A percentile compares a stretch with the other conserved stretches of the same genome.
Conservation (phyloP, 495 filamentous ascomycete species). For the Parathielavia hyrcaniae region DNA sequence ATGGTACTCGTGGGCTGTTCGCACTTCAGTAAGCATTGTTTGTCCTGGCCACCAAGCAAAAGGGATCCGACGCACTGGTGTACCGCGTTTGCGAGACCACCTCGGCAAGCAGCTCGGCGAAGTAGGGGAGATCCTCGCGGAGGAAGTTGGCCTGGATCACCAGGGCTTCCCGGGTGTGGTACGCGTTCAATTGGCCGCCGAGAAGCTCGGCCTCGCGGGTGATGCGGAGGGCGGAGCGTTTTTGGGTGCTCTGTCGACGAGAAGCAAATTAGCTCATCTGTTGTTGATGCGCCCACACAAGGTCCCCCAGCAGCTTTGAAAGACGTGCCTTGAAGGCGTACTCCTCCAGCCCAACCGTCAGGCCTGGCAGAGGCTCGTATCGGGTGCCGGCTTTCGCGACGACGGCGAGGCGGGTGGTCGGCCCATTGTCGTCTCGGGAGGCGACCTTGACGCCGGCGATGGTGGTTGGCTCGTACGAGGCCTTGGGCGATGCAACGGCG, state of each 20-base stretch:
- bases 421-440: slow-evolving; percentile 76
- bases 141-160: slow-evolving; percentile 91
- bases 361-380: slow-evolving; percentile 81
- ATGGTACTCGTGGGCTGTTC: slow-evolving; percentile 72
- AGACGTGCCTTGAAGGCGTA: slow-evolving; percentile 90
- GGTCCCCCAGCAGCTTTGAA: not conserved
- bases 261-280: slow-evolving; percentile 47
- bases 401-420: slow-evolving; percentile 81
- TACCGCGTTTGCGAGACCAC: slow-evolving; percentile 83
- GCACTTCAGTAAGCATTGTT: not conserved
- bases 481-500: slow-evolving; percentile 64
- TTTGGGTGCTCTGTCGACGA: slow-evolving; percentile 63
- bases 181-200: slow-evolving; percentile 74
- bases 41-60: not conserved
- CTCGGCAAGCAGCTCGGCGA: slow-evolving; percentile 89
- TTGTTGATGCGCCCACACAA: slow-evolving; percentile 1
- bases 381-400: slow-evolving; percentile 89
- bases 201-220: slow-evolving; percentile 90
- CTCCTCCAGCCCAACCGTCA: slow-evolving; percentile 81
- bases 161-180: slow-evolving; percentile 87
- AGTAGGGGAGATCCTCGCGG: slow-evolving; percentile 92
- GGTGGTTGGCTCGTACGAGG: slow-evolving; percentile 83
- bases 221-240: slow-evolving; percentile 83
- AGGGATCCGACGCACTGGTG: slow-evolving; percentile 52
- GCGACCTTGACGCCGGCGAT: slow-evolving; percentile 84